Evolutionary conservation across 345 rosid genomes (phyloP).

Genomic region (Trapa incisa): DNA sequence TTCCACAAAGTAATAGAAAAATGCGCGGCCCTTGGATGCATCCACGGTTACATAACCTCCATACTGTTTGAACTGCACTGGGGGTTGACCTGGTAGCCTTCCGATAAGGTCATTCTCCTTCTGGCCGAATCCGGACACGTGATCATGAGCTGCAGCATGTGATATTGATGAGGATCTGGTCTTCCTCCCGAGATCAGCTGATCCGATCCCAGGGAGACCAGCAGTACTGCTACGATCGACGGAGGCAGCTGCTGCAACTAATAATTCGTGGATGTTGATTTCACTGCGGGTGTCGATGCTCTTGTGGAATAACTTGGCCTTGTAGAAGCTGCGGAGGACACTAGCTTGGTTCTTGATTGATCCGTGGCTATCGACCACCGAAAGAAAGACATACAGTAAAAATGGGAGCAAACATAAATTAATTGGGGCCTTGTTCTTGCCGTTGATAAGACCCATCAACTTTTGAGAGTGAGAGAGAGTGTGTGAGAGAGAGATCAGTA

Average conservation of each 20-base stretch:
- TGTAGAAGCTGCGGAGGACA: background rate
- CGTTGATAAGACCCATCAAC: background rate
- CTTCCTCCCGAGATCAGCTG: background rate
- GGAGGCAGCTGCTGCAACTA: too few species aligned
- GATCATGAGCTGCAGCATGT: too few species aligned
- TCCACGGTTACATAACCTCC: slow-evolving; percentile 13
- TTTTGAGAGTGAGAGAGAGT: background rate
- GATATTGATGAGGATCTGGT: too few species aligned
- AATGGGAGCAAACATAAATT: background rate
- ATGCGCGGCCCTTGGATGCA: background rate
- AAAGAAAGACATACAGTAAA: background rate
- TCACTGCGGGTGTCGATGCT: background rate
- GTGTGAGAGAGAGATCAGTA: background rate
- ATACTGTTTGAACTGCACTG: slow-evolving; percentile 7
- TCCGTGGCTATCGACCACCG: background rate
- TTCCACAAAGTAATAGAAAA: slow-evolving; percentile 12
- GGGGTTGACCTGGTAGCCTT: slow-evolving; percentile 11
- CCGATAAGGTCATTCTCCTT: background rate
- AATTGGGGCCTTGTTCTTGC: background rate
- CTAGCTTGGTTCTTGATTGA: background rate
- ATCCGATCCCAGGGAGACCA: background rate
- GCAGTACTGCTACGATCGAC: background rate
- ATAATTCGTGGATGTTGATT: background rate
- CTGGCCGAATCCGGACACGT: too few species aligned
- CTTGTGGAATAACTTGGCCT: background rate